Base-by-base conservation (phyloP, 202 grass and related monocot species). In the Carex sylvatica region DNA sequence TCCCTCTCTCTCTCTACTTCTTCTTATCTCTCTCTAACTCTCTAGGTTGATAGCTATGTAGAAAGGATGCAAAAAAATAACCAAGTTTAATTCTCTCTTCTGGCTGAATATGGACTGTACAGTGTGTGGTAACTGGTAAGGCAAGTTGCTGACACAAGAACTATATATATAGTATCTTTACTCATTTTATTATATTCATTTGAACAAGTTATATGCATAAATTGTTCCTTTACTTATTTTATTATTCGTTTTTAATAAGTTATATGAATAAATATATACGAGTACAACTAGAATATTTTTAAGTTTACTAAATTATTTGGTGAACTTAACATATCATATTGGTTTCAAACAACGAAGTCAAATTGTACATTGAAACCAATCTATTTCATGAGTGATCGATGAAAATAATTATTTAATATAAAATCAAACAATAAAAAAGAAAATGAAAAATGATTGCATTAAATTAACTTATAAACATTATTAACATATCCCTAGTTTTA, bases 41-140 rank as follows among this genome's bases (percentile, higher is more conserved):
- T 54, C 23, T 56, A 76, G 49, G 72, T 55, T 76, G 26, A 76
- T 56, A 56, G 51, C 51, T 76, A 23, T 61, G 46, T 61, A 56
- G 16, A 76, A 56, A 56, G 16, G 24, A 55, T 56, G 24, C 55
- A 76, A 54, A 47, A 47, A 56, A 31, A 7, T 55, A n/a, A 77
- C 28, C 15, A 58, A 35, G 15, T 56, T 77, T 56, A 53, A 49
- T 49, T 49, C 12, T 52, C 1, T 58, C 52, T 75, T 30, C 14
- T 55, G 47, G 9, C 7, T 18, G 72, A 35, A 15, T 77, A 77
- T 30, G 14, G 2, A 33, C 49, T 12, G 8, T 28, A 36, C 4
- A 74, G 11, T 18, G 11, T 18, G 6, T 59, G n/a, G n/a, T n/a
- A n/a, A n/a, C 2, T 59, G n/a, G n/a, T 74, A 74, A 74, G 14